Base-by-base conservation (phyloP, 495 filamentous ascomycete genomes). In the Aspergillus campestris region DNA sequence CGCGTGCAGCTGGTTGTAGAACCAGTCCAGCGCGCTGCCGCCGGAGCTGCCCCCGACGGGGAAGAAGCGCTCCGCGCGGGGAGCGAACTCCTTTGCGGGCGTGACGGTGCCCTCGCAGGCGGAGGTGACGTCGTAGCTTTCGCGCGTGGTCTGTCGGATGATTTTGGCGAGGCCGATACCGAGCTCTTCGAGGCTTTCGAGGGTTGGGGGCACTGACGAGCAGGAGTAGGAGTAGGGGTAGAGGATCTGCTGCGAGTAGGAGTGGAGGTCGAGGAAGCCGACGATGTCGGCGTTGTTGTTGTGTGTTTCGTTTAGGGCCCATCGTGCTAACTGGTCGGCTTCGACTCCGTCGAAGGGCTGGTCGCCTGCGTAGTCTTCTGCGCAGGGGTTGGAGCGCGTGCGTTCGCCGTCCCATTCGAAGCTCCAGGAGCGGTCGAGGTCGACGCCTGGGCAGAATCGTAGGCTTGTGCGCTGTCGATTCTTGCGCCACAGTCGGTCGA, bases 181-280 rank as follows among this genome's bases (percentile, higher is more conserved):
- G 18, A 96, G 75, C 60, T 98, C 92, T 58, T 94, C 80, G 1
- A 98, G 77, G 49, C 89, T 94, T 62, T 98, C 92, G 10, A 89
- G 74, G 31, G 87, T 86, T 0, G 91, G 92, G 13, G 92, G 91
- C 31, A 79, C 69, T 6, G 72, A 67, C 6, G 70, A 67, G 67
- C 92, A 98, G 29, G 83, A 85, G 65, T 84, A 95, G 2, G 88
- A 81, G 64, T 91, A 97, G 0, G 92, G 92, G 58, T 91, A 95
- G 8, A 96, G 73, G 27, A 98, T 82, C 65, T 96, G 87, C 65
- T 98, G 91, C 13, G 88, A 91, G 66, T 98, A 98, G 24, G 87
- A 92, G 58, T 98, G 92, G 28, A 98, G 71, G 64, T 98, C 92
- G 13, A 98, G 66, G 46, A 94, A 86, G 3, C 81, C 89, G 10